Evolutionary conservation across 2,329 filamentous ascomycete species (phyloP), one percentile per base, ranked within the genome.

Genomic region (Paraphaeosphaeria minitans): DNA sequence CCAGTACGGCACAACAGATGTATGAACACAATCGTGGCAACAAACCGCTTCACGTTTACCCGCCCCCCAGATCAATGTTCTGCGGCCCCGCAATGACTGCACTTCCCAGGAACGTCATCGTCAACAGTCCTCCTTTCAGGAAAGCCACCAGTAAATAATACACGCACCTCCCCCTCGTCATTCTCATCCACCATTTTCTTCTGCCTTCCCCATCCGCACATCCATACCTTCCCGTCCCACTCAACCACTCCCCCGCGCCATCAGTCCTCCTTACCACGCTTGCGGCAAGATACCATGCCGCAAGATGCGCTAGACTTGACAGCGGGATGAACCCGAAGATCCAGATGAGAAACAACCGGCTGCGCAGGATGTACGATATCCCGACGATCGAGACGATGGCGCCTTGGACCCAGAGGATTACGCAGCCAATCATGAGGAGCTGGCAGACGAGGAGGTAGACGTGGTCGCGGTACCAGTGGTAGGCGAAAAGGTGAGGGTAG

Each of bases 331-430:
- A 49, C 2, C 22, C 64, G 16, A 69, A 58, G 0, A 64, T 53
- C 63, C 63, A 70, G 10, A 66, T 62, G 2, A 70, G 41, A 43
- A 70, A 70, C 10, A 71, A 22, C 7, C 61, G 56, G 37, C 55
- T 64, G 2, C 61, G 57, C 10, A 71, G 57, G 9, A 71, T 62
- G 12, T 54, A 37, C 1, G 62, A 61, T 14, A 71, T 60, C 27
- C 66, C 66, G 3, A 70, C 51, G 52, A 69, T 56, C 24, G 62
- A 63, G 9, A 50, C 49, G 2, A 64, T 21, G 9, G 33, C 33
- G 29, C 59, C 60, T 16, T 68, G 61, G 2, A 70, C 54, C 46
- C 55, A 68, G 1, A 70, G 62, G 5, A 60, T 55, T 16, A 69
- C 62, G 29, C 45, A 58, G 2, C 56, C 58, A 9, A 66, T 46